Base-by-base conservation (phyloP, 805 yeast species). In the Hanseniaspora thailandica region DNA sequence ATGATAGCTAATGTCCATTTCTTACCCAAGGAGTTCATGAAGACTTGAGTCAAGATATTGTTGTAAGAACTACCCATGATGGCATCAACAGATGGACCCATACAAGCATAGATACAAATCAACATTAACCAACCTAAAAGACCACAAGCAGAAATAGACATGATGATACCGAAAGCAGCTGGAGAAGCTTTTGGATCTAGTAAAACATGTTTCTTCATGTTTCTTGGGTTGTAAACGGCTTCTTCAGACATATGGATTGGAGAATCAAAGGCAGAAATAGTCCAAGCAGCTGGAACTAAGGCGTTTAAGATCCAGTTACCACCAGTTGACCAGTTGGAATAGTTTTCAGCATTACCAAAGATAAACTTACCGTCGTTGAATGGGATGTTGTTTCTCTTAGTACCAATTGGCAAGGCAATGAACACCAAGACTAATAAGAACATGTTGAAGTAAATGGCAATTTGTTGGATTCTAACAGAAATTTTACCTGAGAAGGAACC, bases 171-270 rank as follows among this genome's bases (percentile, higher is more conserved):
- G 45, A 76, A 66, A 4, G 88, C 86, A 12, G 84, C 77, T 48
- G 70, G 70, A 4, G 78, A 67, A 6, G 56, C 56, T 10, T 43
- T 33, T 5, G 55, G 52, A 33, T 53, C 55, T 7, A 53, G 9
- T 8, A 53, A 12, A 28, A 53, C 45, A 46, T 44, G 45, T 43
- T 26, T 53, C 31, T 41, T 47, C 44, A 41, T 31, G 39, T 53
- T 34, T 61, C 52, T 60, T 60, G 22, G 87, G 82, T 61, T 80
- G 76, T 53, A 53, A 52, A 71, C 69, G 25, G 83, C 83, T 64
- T 82, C 87, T 64, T 82, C 89, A 22, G 82, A 72, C 77, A 81
- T 77, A 67, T 82, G 87, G 48, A 82, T 79, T 60, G 82, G 78
- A 7, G 84, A 76, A 63, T 82, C 88, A 63, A 81, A 82, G 0